Base-by-base conservation (phyloP, 2,329 filamentous ascomycete species). In the Pseudogymnoascus sp. region DNA sequence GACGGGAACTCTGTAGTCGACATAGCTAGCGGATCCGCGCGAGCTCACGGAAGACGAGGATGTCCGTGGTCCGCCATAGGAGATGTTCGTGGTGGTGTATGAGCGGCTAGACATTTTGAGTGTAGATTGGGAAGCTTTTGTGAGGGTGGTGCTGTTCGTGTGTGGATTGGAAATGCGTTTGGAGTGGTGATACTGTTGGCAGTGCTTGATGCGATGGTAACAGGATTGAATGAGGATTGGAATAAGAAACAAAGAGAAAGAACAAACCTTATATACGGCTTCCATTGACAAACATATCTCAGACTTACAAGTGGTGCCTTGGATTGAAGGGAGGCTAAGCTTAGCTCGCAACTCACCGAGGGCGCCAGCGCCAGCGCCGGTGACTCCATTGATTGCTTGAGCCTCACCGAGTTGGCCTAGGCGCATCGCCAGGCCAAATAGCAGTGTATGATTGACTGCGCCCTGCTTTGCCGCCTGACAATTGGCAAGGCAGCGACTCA, bases 351-450 rank as follows among this genome's bases (percentile, higher is more conserved):
- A 9, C 28, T 55, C 49, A 55, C 49, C 28, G 49, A 55, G 16
- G 5, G 11, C 11, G 31, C 9, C 31, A 43, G 40, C 18, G 28
- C 49, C 49, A 55, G 49, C 28, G 28, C 49, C 49, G 49, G 28
- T 55, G 49, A 55, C 49, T 55, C 49, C 28, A 55, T 55, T 55
- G 49, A 55, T 33, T 55, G 49, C 14, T 55, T 55, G 49, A 55
- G 28, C 49, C 28, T 55, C 49, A 55, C 49, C 49, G 49, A 55
- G 11, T 23, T 33, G 49, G 28, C 28, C 49, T 55, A 55, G 49
- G 49, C 49, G 18, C n/a, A 55, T 33, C n/a, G 49, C 28, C 49
- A 55, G 49, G 49, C 49, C n/a, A 52, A 55, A 55, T 55, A 18
- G 37, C 14, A 38, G 14, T 52, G 45, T 31, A 18, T 52, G 45